These are phyloP conservation scores for Rhexocercosporidium sp. DNA, from an alignment of 2,329 filamentous ascomycete genomes.

Conservation along the genomic window DNA sequence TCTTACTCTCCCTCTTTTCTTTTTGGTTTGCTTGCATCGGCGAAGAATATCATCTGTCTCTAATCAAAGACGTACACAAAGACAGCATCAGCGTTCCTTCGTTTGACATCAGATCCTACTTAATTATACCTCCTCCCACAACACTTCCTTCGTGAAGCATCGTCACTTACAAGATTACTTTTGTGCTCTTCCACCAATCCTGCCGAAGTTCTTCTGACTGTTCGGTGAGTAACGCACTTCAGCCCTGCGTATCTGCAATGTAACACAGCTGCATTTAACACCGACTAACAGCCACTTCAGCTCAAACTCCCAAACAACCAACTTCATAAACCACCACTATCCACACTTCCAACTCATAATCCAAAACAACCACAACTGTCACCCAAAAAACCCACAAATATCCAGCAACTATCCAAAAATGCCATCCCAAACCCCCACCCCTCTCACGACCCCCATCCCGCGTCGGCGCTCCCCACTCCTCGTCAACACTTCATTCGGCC, in stretches of 20 bases:
- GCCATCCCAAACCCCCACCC: slow-evolving; percentile 39
- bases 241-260: slow-evolving; percentile 22
- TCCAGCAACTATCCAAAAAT: slow-evolving; percentile 28
- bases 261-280: slow-evolving; percentile 11
- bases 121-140: slow-evolving; percentile 12
- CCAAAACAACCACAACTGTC: not conserved
- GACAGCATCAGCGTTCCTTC: not conserved
- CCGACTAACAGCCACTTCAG: slow-evolving; percentile 15
- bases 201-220: slow-evolving; percentile 4
- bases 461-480: slow-evolving; percentile 56
- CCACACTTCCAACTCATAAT: slow-evolving; percentile 2
- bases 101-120: slow-evolving; percentile 7
- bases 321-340: not conserved
- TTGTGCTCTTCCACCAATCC: not conserved
- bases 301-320: slow-evolving; percentile 3
- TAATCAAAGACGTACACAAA: not conserved
- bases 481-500: slow-evolving; percentile 31
- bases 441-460: slow-evolving; percentile 41
- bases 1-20: not conserved
- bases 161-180: slow-evolving; percentile 5
- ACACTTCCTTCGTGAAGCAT: not conserved
- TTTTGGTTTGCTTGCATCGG: slow-evolving; percentile 10
- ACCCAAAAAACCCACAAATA: not conserved
- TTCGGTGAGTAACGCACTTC: slow-evolving; percentile 20
- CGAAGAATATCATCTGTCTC: slow-evolving; percentile 1